phyloP scores from a whole-genome alignment of 352 stramenopile species.

The Globisporangium viniferum region DNA sequence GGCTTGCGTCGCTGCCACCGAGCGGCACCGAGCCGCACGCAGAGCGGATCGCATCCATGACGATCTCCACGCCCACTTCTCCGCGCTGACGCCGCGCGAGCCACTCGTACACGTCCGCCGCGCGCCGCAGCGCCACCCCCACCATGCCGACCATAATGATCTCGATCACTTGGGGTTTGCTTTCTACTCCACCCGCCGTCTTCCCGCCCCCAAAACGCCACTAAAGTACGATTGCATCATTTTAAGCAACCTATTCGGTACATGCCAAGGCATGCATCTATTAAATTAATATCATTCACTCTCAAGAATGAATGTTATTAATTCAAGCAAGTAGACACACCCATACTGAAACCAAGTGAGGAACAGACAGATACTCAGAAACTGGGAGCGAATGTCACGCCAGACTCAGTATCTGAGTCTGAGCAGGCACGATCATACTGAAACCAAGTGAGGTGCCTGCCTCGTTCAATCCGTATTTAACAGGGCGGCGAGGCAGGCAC shows the following conservation, averaged over 20 bases:
- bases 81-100: slow-evolving; percentile 34
- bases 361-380: too few species aligned
- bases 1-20: slow-evolving; percentile 25
- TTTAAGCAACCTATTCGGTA: too few species aligned
- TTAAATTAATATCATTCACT: too few species aligned
- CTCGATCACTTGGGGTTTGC: background rate
- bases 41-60: slow-evolving; percentile 43
- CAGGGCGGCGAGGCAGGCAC: too few species aligned
- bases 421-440: background rate
- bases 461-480: too few species aligned
- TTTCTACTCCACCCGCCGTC: slow-evolving; percentile 2
- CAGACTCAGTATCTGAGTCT: too few species aligned
- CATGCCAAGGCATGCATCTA: too few species aligned
- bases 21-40: slow-evolving; percentile 51
- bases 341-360: too few species aligned
- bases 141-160: slow-evolving; percentile 20
- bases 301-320: too few species aligned
- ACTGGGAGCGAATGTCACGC: too few species aligned
- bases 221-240: background rate
- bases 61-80: slow-evolving; percentile 27
- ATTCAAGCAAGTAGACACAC: too few species aligned
- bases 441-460: too few species aligned
- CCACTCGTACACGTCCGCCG: slow-evolving; percentile 31
- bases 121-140: slow-evolving; percentile 6
- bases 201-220: background rate